Base-by-base conservation (phyloP, 495 filamentous ascomycete species). In the Poronia punctata region DNA sequence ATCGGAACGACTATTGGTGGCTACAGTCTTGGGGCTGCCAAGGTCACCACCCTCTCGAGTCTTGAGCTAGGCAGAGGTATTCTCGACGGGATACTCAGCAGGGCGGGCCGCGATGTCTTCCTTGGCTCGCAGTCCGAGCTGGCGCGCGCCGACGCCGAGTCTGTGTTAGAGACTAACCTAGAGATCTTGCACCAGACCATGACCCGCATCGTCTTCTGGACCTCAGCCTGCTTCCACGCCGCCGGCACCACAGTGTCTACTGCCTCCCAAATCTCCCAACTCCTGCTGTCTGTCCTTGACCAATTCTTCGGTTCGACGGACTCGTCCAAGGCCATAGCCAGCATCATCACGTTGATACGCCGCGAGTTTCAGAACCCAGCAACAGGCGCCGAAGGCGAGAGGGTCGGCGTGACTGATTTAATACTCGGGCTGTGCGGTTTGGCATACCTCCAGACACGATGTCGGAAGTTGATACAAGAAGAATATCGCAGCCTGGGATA, bases 301-400 rank as follows among this genome's bases (percentile, higher is more conserved):
- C 76, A 81, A 14, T 80, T 86, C 40, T 73, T 89, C 21, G 84
- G 84, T 10, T 82, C 76, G 14, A 88, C 84, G 4, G 84, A 89
- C 54, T 83, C 82, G 3, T 86, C 82, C 1, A 71, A 83, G 35
- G 84, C 84, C n/a, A 84, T 88, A 53, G 80, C 81, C 0, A 81
- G 83, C 43, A 87, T 89, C 39, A 78, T 87, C 40, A 78, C 79
- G 1, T 65, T 89, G 18, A 79, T 88, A 28, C 70, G 79, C 7
- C 74, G 79, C 36, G 84, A 89, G 54, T 83, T 88, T 34, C 66
- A 78, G 21, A 79, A 78, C 36, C 73, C 80, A 3, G 74, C 77
- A 5, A 70, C 72, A 3, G 75, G 72, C 5, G 50, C 62, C 5
- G 67, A 71, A 44, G 72, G 74, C n/a, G 77, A 83, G 45, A 71